A percentile compares a stretch with the other conserved stretches of the same genome.
Evolutionary conservation across 1,284 basidiomycete species (phyloP).

Genomic region (Heterobasidion occidentale): DNA sequence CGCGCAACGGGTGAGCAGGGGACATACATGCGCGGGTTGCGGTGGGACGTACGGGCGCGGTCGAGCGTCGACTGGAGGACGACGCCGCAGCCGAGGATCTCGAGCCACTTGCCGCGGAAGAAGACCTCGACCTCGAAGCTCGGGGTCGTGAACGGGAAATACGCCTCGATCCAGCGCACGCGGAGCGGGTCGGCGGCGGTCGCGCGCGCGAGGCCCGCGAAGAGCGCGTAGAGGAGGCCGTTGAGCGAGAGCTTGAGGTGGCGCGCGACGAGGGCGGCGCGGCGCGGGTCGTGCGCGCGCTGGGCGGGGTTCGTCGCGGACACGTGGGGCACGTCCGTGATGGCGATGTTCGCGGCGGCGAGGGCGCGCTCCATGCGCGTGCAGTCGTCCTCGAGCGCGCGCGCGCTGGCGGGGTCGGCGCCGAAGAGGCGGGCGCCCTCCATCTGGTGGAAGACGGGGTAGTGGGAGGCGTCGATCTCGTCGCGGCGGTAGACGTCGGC

Average conservation of each 20-base stretch:
- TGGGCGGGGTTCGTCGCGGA: conserved; percentile 80
- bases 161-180: conserved; percentile 96
- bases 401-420: conserved; percentile 41
- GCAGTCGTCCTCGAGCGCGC: conserved; percentile 60
- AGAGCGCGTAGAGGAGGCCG: conserved; percentile 78
- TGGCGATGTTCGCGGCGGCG: conserved; percentile 65
- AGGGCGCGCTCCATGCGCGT: conserved; percentile 54
- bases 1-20: background rate
- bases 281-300: conserved; percentile 60
- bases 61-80: conserved; percentile 86
- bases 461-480: conserved; percentile 96
- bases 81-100: conserved; percentile 93
- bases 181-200: conserved; percentile 60
- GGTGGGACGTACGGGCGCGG: conserved; percentile 60
- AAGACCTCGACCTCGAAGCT: conserved; percentile 98
- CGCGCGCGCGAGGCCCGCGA: conserved; percentile 50
- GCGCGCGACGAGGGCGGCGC: conserved; percentile 67
- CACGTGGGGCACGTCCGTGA: conserved; percentile 79
- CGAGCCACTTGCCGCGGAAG: conserved; percentile 95
- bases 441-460: conserved; percentile 98
- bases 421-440: conserved; percentile 87
- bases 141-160: conserved; percentile 96
- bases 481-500: conserved; percentile 99
- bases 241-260: conserved; percentile 94
- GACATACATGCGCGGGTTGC: background rate